Evolutionary conservation across 495 filamentous ascomycete genomes (phyloP), one percentile per base, ranked within the genome.

Genomic region (Aspergillus coremiiformis): DNA sequence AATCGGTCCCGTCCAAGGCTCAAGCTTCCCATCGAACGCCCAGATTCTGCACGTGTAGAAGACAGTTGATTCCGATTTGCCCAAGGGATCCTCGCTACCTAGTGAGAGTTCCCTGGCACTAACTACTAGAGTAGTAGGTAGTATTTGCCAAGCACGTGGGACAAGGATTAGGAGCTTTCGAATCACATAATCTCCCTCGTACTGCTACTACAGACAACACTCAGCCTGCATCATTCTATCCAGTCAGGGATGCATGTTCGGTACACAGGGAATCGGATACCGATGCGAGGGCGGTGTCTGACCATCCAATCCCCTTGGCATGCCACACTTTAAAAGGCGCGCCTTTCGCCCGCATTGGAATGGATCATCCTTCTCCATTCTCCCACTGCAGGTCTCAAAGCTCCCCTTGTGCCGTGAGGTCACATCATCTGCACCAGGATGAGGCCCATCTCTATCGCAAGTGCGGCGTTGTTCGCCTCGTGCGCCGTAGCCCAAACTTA

Each of bases 401-500:
- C 24, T 35, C 37, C 14, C 30, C 22, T 26, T 39, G 23, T 33
- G 7, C 32, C 26, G 39, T 17, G 11, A 3, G 24, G 11, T 17
- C 33, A 49, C 15, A 42, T 37, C 47, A 12, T 11, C 37, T 54
- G 24, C 20, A 37, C 54, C 58, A 65, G 22, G 1, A 69, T 69
- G 66, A 66, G 56, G 41, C 26, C 44, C 23, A 24, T 58, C 7
- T 53, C 52, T 11, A 47, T 69, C 39, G 39, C 57, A 14, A 45
- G 50, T 24, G n/a, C 58, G 20, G 62, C 62, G 11, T 53, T 59
- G 15, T 49, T 66, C 20, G 48, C 54, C 42, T 61, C 60, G 21
- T 53, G 54, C 44, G 41, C 55, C 11, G 51, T 55, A 22, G 83
- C 76, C 27, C 85, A 89, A 67, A 85, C 84, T 15, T 86, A 79